Evolutionary conservation across 768 basidiomycete genomes (phyloP).

Genomic region (Daedalea quercina): DNA sequence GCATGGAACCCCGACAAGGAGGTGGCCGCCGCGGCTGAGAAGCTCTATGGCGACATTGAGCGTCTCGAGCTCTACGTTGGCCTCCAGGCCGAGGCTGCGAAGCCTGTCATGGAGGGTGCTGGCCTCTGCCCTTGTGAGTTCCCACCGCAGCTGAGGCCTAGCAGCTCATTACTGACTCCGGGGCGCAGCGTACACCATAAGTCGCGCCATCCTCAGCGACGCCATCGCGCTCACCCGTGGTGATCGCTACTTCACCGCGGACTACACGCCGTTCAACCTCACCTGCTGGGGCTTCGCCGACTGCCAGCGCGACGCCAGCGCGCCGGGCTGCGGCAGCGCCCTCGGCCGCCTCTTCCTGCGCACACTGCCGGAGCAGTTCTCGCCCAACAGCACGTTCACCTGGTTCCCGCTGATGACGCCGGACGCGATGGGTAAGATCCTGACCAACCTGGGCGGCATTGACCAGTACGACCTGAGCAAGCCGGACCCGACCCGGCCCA

Average conservation of each 20-base stretch:
- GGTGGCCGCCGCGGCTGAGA: slow-evolving; percentile 67
- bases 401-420: slow-evolving; percentile 91
- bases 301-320: slow-evolving; percentile 66
- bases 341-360: slow-evolving; percentile 72
- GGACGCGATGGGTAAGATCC: slow-evolving; percentile 50
- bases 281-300: slow-evolving; percentile 84
- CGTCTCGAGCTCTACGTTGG: slow-evolving; percentile 78
- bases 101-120: slow-evolving; percentile 69
- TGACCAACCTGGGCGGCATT: slow-evolving; percentile 47
- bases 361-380: slow-evolving; percentile 63
- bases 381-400: slow-evolving; percentile 65
- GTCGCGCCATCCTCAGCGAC: slow-evolving; percentile 80
- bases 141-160: neutral
- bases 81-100: slow-evolving; percentile 71
- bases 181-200: slow-evolving; percentile 64
- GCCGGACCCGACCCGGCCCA: slow-evolving; percentile 29
- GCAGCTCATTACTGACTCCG: neutral
- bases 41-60: slow-evolving; percentile 70
- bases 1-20: slow-evolving; percentile 78
- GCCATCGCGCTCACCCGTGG: slow-evolving; percentile 84
- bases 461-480: slow-evolving; percentile 50
- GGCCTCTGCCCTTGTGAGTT: slow-evolving; percentile 74
- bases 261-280: slow-evolving; percentile 74
- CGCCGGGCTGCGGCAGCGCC: slow-evolving; percentile 70
- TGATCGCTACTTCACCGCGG: slow-evolving; percentile 76